Evolutionary conservation across 2,329 filamentous ascomycete genomes (phyloP), one percentile per base, ranked within the genome.

Genomic region (Orbilia oligospora): DNA sequence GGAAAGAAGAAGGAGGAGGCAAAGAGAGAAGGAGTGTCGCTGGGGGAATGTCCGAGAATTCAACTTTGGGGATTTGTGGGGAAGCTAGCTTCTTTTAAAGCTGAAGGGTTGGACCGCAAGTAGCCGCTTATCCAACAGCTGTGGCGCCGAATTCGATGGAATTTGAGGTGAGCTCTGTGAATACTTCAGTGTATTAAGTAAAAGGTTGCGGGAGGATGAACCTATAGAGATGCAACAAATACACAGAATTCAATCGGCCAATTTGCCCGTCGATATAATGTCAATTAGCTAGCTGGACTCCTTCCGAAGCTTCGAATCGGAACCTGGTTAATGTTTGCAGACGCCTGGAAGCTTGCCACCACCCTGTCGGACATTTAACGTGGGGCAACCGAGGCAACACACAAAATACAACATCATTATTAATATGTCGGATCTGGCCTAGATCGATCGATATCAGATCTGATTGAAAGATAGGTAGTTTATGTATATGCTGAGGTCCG

Each of bases 61-160:
- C 38, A n/a, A 41, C 38, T 41, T 38, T 14, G 38, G 38, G 48
- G 27, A n/a, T 46, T 69, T 70, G 66, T 66, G 64, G 56, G 76
- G 69, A 71, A 67, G 63, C 72, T 61, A 71, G 67, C 73, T 71
- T 68, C 30, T 68, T 75, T 56, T 71, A 63, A 56, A 58, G 33
- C 55, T 36, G 65, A 36, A 38, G 63, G 53, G 53, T 49, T 77
- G 63, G 63, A 61, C 73, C 73, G 73, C 67, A 68, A 71, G 67
- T 78, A 78, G 63, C 73, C 73, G 73, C 46, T 51, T 38, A 41
- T 41, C 53, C 53, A 72, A 68, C 53, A 72, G 24, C 24, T 63
- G 14, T 56, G 24, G n/a, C 33, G 6, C 33, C 38, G 22, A 49
- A 24, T 30, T 33, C n/a, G n/a, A n/a, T n/a, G n/a, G n/a, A n/a